phyloP scores from a whole-genome alignment of 495 filamentous ascomycete species.

The Penicillium chermesinum region DNA sequence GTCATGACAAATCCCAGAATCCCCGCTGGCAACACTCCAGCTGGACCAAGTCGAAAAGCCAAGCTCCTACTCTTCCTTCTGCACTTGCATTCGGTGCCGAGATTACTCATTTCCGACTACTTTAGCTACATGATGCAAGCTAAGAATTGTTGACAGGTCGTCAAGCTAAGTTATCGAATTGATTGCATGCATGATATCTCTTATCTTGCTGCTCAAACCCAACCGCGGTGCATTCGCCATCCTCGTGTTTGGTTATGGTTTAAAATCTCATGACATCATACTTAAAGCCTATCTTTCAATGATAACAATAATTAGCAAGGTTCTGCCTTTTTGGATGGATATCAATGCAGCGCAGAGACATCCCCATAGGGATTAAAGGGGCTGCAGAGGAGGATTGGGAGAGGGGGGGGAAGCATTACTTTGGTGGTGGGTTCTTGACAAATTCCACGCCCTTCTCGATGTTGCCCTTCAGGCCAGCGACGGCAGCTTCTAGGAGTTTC shows the following conservation, averaged over 20 bases:
- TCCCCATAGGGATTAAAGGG: background rate
- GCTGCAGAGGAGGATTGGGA: slow-evolving; percentile 4
- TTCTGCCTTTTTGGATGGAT: slow-evolving; percentile 14
- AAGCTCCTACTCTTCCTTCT: background rate
- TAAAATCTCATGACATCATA: slow-evolving; percentile 27
- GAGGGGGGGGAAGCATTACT: slow-evolving; percentile 47
- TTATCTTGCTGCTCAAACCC: slow-evolving; percentile 2
- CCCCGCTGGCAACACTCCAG: background rate
- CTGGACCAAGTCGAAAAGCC: background rate
- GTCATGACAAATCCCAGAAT: background rate
- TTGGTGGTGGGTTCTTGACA: slow-evolving; percentile 73
- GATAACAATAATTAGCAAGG: slow-evolving; percentile 39
- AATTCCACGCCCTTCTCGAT: slow-evolving; percentile 92
- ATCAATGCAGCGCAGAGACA: background rate
- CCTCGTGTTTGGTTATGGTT: slow-evolving; percentile 13
- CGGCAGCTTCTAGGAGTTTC: slow-evolving; percentile 69
- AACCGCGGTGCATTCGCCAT: background rate
- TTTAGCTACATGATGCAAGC: background rate
- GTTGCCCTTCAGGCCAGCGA: slow-evolving; percentile 78
- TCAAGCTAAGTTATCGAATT: background rate
- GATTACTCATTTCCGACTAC: background rate
- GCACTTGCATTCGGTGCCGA: background rate
- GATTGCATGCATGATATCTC: slow-evolving; percentile 13
- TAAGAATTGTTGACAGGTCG: background rate
- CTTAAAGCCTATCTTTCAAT: slow-evolving; percentile 46